A percentile compares a stretch with the other conserved stretches of the same genome.
phyloP scores from a whole-genome alignment of 2,329 filamentous ascomycete genomes.

The Xylaria hypoxylon region DNA sequence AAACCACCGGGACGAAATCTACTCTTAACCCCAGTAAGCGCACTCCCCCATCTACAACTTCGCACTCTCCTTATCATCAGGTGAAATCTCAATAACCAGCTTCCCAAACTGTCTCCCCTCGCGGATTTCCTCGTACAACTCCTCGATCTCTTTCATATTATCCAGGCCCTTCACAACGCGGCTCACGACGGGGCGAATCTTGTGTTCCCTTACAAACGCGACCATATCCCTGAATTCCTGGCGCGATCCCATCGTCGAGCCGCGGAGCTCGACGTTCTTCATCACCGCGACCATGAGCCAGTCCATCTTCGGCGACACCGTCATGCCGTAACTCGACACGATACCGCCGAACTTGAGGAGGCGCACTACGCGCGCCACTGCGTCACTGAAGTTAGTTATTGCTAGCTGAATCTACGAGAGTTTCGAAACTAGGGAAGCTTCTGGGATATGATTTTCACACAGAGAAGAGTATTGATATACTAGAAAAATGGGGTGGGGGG shows the following conservation, averaged over 20 bases:
- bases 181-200: slow-evolving; percentile 82
- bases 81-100: slow-evolving; percentile 78
- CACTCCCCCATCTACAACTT: slow-evolving; percentile 54
- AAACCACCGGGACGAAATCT: neutral
- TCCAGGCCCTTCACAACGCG: slow-evolving; percentile 78
- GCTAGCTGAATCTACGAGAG: too few relatives aligned
- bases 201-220: slow-evolving; percentile 77
- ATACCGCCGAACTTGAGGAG: slow-evolving; percentile 85
- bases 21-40: neutral
- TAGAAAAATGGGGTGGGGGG: too few relatives aligned
- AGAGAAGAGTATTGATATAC: too few relatives aligned
- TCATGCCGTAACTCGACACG: slow-evolving; percentile 94
- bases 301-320: slow-evolving; percentile 83
- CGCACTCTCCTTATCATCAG: slow-evolving; percentile 48
- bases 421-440: too few relatives aligned
- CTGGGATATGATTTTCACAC: too few relatives aligned
- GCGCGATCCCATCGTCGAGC: slow-evolving; percentile 90
- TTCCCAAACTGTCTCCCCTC: slow-evolving; percentile 91
- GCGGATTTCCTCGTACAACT: slow-evolving; percentile 89
- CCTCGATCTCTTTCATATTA: slow-evolving; percentile 81
- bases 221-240: slow-evolving; percentile 94
- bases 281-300: slow-evolving; percentile 87
- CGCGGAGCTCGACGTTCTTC: slow-evolving; percentile 87
- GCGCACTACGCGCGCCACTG: slow-evolving; percentile 68
- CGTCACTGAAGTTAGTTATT: too few relatives aligned